Conservation (phyloP, 2,329 filamentous ascomycete genomes). For the Alternaria dauci region DNA sequence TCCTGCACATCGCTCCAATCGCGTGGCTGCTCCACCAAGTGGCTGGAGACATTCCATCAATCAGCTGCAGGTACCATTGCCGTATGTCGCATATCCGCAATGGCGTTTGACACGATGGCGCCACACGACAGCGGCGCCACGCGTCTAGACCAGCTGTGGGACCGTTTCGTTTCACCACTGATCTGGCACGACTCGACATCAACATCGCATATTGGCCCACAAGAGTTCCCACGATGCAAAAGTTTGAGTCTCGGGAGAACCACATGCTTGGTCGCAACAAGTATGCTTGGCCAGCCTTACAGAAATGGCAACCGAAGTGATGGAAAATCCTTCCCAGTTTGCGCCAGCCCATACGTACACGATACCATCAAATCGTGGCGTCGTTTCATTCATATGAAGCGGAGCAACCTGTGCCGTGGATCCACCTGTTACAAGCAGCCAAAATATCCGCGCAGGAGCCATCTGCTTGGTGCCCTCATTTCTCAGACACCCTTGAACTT, state of each 20-base stretch:
- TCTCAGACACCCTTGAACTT: not conserved
- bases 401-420: not conserved
- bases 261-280: not conserved
- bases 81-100: not conserved
- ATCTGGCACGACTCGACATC: not conserved
- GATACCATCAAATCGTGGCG: not conserved
- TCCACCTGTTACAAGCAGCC: constrained; percentile 3
- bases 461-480: constrained; percentile 8
- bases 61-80: constrained; percentile 9
- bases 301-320: not conserved
- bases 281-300: not conserved
- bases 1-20: not conserved
- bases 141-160: constrained; percentile 15
- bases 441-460: not conserved
- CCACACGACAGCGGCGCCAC: constrained; percentile 15
- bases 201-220: not conserved
- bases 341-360: not conserved
- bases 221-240: not conserved
- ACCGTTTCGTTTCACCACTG: constrained; percentile 31
- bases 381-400: constrained; percentile 1
- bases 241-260: not conserved
- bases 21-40: not conserved
- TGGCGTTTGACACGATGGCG: constrained; percentile 3
- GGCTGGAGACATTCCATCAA: constrained; percentile 30
- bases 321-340: not conserved